Evolutionary conservation across 768 basidiomycete genomes (phyloP).

Genomic region (Suillus bovinus): DNA sequence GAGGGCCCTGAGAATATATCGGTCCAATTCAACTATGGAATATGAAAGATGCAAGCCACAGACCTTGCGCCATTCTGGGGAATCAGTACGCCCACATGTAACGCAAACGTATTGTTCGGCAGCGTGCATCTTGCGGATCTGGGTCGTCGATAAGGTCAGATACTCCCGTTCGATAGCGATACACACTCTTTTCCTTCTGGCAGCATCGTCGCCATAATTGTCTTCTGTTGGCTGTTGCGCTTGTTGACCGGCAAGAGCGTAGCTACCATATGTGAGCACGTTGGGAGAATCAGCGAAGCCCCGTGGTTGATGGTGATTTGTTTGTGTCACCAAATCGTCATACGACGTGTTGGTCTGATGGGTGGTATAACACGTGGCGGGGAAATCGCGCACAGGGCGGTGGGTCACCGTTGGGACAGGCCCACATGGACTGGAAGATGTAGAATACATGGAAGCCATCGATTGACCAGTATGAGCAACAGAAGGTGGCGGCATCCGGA

Average conservation of each 20-base stretch:
- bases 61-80: constrained; percentile 96
- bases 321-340: constrained; percentile 16
- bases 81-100: constrained; percentile 92
- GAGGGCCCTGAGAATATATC: constrained; percentile 63
- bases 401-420: constrained; percentile 22
- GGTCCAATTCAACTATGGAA: constrained; percentile 18
- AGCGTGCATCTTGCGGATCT: constrained; percentile 41
- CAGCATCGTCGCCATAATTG: constrained; percentile 49
- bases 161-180: neutral
- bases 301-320: constrained; percentile 14
- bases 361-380: constrained; percentile 20
- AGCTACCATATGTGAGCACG: constrained; percentile 17
- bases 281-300: constrained; percentile 23
- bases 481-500: constrained; percentile 22
- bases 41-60: constrained; percentile 4
- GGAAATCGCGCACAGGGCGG: constrained; percentile 12
- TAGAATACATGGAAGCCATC: constrained; percentile 25
- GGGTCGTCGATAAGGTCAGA: constrained; percentile 5
- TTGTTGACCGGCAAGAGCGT: constrained; percentile 12
- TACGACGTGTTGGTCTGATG: constrained; percentile 16
- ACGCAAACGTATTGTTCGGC: constrained; percentile 83
- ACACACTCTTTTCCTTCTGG: constrained; percentile 65
- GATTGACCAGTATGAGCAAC: constrained; percentile 17
- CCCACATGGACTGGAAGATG: constrained; percentile 26
- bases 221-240: constrained; percentile 30